Evolutionary conservation across 139 green algal genomes (phyloP).

Genomic region (Coelastrella sp.): DNA sequence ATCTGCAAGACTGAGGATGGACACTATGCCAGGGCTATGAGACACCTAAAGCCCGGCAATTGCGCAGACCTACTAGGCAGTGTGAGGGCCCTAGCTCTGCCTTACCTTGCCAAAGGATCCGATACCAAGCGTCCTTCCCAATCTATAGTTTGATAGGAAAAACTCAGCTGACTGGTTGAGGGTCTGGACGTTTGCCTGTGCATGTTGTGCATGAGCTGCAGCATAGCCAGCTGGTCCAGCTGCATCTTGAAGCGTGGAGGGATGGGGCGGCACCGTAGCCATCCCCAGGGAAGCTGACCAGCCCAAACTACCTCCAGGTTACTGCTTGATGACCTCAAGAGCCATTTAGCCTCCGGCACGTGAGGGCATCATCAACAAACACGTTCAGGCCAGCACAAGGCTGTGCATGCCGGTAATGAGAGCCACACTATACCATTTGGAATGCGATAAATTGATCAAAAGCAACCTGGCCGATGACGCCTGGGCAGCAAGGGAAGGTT

Average conservation of each 20-base stretch:
- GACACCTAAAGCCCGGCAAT: too few relatives aligned
- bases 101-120: slow-evolving; percentile 97
- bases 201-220: slow-evolving; percentile 10
- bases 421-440: neutral
- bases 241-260: slow-evolving; percentile 18
- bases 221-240: neutral
- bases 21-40: too few relatives aligned
- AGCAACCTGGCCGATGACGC: too few relatives aligned
- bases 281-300: neutral
- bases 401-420: neutral
- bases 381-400: neutral
- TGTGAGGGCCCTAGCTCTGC: neutral
- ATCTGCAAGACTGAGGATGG: too few relatives aligned
- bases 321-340: neutral
- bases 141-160: slow-evolving; percentile 95
- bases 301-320: neutral
- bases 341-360: neutral
- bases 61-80: too few relatives aligned
- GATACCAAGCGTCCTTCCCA: slow-evolving; percentile 99
- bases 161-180: slow-evolving; percentile 75
- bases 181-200: slow-evolving; percentile 15
- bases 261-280: slow-evolving; percentile 28
- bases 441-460: too few relatives aligned
- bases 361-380: neutral
- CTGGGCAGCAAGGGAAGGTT: too few relatives aligned